phyloP scores from a whole-genome alignment of 345 rosid species.

The Odontarrhena argentea region DNA sequence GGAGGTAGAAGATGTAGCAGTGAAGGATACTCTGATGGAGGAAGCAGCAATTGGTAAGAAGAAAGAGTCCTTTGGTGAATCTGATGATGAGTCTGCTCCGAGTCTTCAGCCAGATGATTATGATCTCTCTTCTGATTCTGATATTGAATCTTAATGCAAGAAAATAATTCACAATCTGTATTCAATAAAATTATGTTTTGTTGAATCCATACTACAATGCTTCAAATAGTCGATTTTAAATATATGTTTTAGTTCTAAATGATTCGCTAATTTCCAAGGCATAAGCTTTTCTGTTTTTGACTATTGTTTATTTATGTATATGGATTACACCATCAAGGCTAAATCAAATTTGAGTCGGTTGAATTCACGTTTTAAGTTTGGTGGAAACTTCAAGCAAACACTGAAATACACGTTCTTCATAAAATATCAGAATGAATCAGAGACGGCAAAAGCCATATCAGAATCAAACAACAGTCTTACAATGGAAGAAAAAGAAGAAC shows the following conservation, averaged over 20 bases:
- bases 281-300: too few relatives aligned
- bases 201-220: background rate
- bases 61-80: conserved; percentile 27
- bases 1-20: conserved; percentile 26
- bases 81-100: conserved; percentile 40
- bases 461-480: conserved; percentile 20
- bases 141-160: conserved; percentile 31
- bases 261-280: too few relatives aligned
- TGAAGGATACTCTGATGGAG: conserved; percentile 34
- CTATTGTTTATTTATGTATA: too few relatives aligned
- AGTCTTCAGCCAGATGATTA: conserved; percentile 34
- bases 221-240: background rate
- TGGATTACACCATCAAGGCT: too few relatives aligned
- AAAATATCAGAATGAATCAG: conserved; percentile 19
- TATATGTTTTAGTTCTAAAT: too few relatives aligned
- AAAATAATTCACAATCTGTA: background rate
- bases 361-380: too few relatives aligned
- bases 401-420: conserved; percentile 4
- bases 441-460: conserved; percentile 18
- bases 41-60: conserved; percentile 26
- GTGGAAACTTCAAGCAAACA: too few relatives aligned
- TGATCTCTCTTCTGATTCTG: conserved; percentile 39
- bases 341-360: too few relatives aligned
- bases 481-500: conserved; percentile 5
- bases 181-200: background rate